Base-by-base conservation (phyloP, 257 asterid species). In the Solanum lycopersicoides region DNA sequence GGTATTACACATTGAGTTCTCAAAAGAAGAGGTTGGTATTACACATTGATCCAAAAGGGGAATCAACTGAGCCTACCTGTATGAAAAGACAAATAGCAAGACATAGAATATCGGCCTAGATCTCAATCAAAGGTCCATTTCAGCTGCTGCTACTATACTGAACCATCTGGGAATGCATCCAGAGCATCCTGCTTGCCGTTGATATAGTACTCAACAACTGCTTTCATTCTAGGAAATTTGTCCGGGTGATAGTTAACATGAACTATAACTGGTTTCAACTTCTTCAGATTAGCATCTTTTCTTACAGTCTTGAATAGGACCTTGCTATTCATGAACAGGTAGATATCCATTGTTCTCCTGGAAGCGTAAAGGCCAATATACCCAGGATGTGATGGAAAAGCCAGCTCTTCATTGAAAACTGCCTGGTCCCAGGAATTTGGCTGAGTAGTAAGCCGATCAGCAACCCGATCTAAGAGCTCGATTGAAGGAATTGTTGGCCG, bases 231-330 rank as follows among this genome's bases (percentile, higher is more conserved):
- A 12, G 87, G 85, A 69, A 88, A 85, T 45, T 88, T 88, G 84
- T 88, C 90, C 5, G 90, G 90, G 77, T 88, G 90, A 63, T 88
- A 88, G 87, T 88, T 88, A n/a, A 86, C 34, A 59, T 88, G 90
- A 82, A 86, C 88, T 12, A 88, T 86, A 63, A 88, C 90, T 12
- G 90, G 90, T 86, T 88, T 88, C 74, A 88, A 16, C 85, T 88
- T 88, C 74, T 88, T 88, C 59, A 88, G 88, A 50, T 42, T 82
- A 53, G 85, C 11, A 60, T 88, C 89, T 66, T 88, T 82, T 80
- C 90, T 42, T 50, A 88, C 89, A 2, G 84, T 79, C 83, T 88
- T 88, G 87, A 88, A 88, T n/a, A 88, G 83, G 85, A 88, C 90
- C 80, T 88, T 88, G 75, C 90, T 88, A 65, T 88, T 88, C 90